phyloP scores from a whole-genome alignment of 2,329 filamentous ascomycete genomes.

The Thielaviopsis ethacetica region DNA sequence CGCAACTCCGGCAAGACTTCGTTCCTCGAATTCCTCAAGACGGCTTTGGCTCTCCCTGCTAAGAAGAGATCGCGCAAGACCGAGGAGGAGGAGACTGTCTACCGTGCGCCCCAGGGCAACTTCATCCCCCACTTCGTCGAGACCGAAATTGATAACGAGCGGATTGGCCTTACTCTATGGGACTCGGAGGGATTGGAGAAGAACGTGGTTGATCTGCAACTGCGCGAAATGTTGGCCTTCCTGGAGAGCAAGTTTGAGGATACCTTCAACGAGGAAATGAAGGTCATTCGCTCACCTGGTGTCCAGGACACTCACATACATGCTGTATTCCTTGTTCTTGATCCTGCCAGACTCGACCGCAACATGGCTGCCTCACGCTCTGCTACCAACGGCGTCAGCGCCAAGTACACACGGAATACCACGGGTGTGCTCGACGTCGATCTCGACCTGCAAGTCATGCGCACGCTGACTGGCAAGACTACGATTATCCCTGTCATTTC shows the following conservation, averaged over 20 bases:
- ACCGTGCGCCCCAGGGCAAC: constrained; percentile 40
- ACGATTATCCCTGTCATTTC: constrained; percentile 90
- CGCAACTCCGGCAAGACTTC: constrained; percentile 86
- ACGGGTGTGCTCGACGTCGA: constrained; percentile 68
- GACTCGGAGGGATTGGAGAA: constrained; percentile 92
- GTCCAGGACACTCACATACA: constrained; percentile 95
- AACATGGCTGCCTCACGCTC: constrained; percentile 56
- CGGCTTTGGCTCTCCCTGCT: constrained; percentile 63
- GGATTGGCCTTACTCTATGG: constrained; percentile 87
- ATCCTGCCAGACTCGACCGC: constrained; percentile 69
- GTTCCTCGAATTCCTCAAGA: constrained; percentile 89
- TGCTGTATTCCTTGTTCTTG: constrained; percentile 81
- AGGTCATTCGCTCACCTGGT: constrained; percentile 82
- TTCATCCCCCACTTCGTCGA: constrained; percentile 86
- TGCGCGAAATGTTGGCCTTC: constrained; percentile 81
- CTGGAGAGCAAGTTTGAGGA: constrained; percentile 98
- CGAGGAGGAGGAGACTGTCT: constrained; percentile 42
- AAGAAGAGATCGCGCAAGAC: constrained; percentile 51
- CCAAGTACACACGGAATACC: constrained; percentile 21
- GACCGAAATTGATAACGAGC: constrained; percentile 83
- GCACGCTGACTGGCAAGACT: constrained; percentile 78
- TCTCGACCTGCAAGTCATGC: constrained; percentile 78
- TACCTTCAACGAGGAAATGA: constrained; percentile 93
- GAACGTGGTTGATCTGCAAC: constrained; percentile 83
- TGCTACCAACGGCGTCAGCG: constrained; percentile 27